Conservation (phyloP, 2,329 filamentous ascomycete species). For the Parascedosporium putredinis region DNA sequence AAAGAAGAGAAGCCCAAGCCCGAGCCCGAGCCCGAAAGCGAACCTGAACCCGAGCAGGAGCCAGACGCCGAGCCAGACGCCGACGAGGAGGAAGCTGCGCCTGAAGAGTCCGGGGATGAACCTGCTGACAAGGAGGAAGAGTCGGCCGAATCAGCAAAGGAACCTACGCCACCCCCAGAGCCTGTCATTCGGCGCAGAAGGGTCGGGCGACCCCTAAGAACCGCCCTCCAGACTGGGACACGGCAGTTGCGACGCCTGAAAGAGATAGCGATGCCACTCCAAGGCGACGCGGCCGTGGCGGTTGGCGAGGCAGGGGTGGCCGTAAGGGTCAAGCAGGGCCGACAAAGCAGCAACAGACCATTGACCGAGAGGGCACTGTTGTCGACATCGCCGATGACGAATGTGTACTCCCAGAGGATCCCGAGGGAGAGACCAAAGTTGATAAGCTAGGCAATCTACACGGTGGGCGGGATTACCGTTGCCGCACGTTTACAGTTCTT, state of each 20-base stretch:
- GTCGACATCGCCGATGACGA: constrained; percentile 89
- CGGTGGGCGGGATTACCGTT: constrained; percentile 83
- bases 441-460: constrained; percentile 77
- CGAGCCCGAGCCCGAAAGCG: constrained; percentile 15
- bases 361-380: constrained; percentile 89
- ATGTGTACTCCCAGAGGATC: constrained; percentile 75
- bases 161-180: constrained; percentile 42
- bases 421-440: constrained; percentile 86
- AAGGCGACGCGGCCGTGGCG: constrained; percentile 54
- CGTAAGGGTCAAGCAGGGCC: constrained; percentile 59
- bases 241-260: constrained; percentile 44
- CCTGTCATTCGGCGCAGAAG: constrained; percentile 63
- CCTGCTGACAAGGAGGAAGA: constrained; percentile 24
- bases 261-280: constrained; percentile 44
- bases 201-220: constrained; percentile 79
- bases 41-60: too few species aligned
- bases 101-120: constrained; percentile 26
- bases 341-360: constrained; percentile 70
- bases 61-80: constrained; percentile 14
- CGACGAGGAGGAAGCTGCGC: constrained; percentile 19
- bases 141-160: constrained; percentile 29
- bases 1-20: too few species aligned
- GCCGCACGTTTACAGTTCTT: constrained; percentile 84
- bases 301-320: constrained; percentile 59
- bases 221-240: constrained; percentile 68